Percentiles rank a stretch among this genome's conserved stretches.
These are phyloP conservation scores for Suillus placidus DNA, from an alignment of 768 basidiomycete genomes.

Conservation along the genomic window DNA sequence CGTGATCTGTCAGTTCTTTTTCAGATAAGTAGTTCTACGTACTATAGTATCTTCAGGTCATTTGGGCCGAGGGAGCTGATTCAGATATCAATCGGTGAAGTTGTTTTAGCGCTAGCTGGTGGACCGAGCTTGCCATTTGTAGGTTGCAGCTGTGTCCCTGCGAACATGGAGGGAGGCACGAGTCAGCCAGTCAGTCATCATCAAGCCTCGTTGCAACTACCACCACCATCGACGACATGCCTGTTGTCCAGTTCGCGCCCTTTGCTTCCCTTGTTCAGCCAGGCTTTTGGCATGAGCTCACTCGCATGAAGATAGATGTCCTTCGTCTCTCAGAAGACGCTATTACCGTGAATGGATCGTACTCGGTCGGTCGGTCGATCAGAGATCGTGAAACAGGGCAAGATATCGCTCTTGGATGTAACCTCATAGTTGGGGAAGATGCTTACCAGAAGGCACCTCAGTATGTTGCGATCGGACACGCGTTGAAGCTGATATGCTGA, in stretches of 20 bases:
- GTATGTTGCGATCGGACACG: slow-evolving; percentile 37
- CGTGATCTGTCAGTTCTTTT: background rate
- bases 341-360: slow-evolving; percentile 64
- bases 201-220: slow-evolving; percentile 6
- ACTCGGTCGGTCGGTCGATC: slow-evolving; percentile 70
- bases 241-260: slow-evolving; percentile 86
- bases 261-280: slow-evolving; percentile 88
- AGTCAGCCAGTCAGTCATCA: slow-evolving; percentile 2
- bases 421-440: slow-evolving; percentile 63
- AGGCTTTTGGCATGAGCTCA: slow-evolving; percentile 91
- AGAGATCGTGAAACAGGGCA: slow-evolving; percentile 77
- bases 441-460: slow-evolving; percentile 55
- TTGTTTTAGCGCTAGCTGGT: background rate
- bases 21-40: background rate
- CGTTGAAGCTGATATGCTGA: slow-evolving; percentile 5
- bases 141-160: slow-evolving; percentile 4
- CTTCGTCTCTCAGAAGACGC: slow-evolving; percentile 79
- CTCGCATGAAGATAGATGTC: slow-evolving; percentile 87
- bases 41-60: background rate
- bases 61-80: background rate
- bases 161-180: background rate
- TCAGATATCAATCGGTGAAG: background rate
- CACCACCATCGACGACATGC: slow-evolving; percentile 34
- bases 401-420: slow-evolving; percentile 72
- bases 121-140: slow-evolving; percentile 4